These are phyloP conservation scores for Carex myosuroides DNA, from an alignment of 176 grass and related monocot genomes.

Conservation along the genomic window DNA sequence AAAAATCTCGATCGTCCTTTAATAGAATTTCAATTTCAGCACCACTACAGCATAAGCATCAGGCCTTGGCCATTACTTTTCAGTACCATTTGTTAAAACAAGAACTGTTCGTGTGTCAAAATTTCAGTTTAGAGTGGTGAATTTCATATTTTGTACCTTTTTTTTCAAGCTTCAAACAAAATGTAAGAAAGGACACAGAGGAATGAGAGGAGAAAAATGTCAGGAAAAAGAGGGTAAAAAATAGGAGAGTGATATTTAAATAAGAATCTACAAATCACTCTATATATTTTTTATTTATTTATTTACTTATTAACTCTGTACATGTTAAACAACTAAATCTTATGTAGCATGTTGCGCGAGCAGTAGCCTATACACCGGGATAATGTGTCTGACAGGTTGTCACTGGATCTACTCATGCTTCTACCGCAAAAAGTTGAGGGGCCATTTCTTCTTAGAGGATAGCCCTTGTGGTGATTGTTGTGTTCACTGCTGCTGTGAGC, in stretches of 20 bases:
- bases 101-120: neutral
- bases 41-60: neutral
- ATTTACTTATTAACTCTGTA: neutral
- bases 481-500: constrained; percentile 60
- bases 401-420: constrained; percentile 70
- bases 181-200: neutral
- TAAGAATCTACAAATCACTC: neutral
- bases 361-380: constrained; percentile 38
- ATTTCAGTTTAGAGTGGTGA: neutral
- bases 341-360: constrained; percentile 39
- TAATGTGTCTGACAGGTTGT: constrained; percentile 36
- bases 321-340: neutral
- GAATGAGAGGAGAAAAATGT: neutral
- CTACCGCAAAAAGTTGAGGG: constrained; percentile 61
- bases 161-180: neutral
- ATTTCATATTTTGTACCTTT: neutral
- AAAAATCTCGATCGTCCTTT: neutral
- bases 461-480: constrained; percentile 54
- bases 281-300: no score
- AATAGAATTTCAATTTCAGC: neutral
- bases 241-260: neutral
- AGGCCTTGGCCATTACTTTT: neutral
- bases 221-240: neutral
- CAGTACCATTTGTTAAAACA: neutral
- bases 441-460: constrained; percentile 43